Evolutionary conservation across 805 yeast species (phyloP), one percentile per base, ranked within the genome.

Genomic region (Kurtzmaniella fragi): DNA sequence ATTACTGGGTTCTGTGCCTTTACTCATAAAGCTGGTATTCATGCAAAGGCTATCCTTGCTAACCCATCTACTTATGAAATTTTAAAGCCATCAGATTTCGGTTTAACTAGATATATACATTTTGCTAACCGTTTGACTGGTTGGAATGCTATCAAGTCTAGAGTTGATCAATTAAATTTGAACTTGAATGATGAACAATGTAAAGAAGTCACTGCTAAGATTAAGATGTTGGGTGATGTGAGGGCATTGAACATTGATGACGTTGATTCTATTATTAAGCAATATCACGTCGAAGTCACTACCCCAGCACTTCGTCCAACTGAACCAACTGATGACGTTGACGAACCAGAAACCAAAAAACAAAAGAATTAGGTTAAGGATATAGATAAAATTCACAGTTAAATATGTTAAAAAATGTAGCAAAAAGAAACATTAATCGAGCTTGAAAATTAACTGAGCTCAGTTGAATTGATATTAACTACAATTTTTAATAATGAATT

Each of bases 1-100:
- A 75, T 76, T 52, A 76, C 82, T 34, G 82, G 82, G 14, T 76
- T 76, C 68, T 75, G 81, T 65, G 80, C 82, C 32, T 76, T 76
- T 59, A 76, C 82, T 32, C 82, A 76, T 59, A 76, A 76, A 62
- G 82, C 82, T 16, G 82, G 82, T 57, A 75, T 76, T 46, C 82
- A 76, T 45, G 81, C 82, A 41, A 75, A 76, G 57, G 81, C 81
- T 36, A 76, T 76, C 41, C 67, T 76, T 48, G 81, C 82, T 37
- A 76, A 76, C 59, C 82, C 82, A 36, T 72, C 80, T n/a, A 76
- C 81, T 10, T 76, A 76, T 54, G 82, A 76, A 59, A 76, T 76
- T 52, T 65, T 76, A 54, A 71, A 72, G 48, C 82, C 82, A 26
- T 58, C 67, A 17, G 82, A 76, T 57, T 76, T 76, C 51, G 82